These are phyloP conservation scores for Colletotrichum nymphaeae DNA, from an alignment of 2,329 filamentous ascomycete genomes.

Conservation along the genomic window DNA sequence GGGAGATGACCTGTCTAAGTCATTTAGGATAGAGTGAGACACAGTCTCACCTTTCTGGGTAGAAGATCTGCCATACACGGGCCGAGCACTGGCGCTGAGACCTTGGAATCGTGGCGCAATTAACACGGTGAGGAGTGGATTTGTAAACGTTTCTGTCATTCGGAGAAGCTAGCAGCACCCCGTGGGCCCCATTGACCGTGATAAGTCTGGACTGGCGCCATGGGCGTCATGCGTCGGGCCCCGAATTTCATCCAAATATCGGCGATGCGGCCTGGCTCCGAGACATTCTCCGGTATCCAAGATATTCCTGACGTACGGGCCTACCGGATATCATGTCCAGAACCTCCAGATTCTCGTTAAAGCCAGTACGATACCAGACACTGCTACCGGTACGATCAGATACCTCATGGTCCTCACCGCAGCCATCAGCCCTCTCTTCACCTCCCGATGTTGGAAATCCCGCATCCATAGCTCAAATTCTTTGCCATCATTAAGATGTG, in stretches of 20 bases:
- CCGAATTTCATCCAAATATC: not conserved
- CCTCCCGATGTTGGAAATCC: not conserved
- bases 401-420: not conserved
- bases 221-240: too few species aligned
- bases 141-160: not conserved
- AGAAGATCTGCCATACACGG: not conserved
- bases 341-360: not conserved
- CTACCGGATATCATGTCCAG: not conserved
- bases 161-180: not conserved
- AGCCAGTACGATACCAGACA: not conserved
- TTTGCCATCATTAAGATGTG: constrained; percentile 43
- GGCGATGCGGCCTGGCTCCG: not conserved
- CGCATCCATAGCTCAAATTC: not conserved
- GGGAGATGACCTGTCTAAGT: not conserved
- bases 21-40: not conserved
- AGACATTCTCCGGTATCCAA: not conserved
- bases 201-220: too few species aligned
- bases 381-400: not conserved
- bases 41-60: not conserved
- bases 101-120: not conserved
- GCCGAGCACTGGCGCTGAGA: not conserved
- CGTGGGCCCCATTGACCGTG: too few species aligned
- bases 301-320: not conserved
- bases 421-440: not conserved
- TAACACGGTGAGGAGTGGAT: not conserved